These are phyloP conservation scores for Fusarium verrucosum DNA, from an alignment of 2,329 filamentous ascomycete genomes.

Conservation along the genomic window DNA sequence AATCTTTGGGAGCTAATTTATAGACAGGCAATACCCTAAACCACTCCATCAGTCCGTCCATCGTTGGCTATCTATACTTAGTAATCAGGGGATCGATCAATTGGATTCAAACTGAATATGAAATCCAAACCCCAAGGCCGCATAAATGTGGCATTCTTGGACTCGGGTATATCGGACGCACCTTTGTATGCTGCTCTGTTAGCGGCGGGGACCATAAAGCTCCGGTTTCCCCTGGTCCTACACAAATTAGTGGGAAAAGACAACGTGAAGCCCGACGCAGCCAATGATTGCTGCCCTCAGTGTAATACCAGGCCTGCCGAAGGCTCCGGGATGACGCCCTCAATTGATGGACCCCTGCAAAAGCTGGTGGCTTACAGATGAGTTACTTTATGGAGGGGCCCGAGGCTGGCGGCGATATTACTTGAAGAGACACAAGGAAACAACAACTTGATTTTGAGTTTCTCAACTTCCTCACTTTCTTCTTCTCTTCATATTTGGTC, in stretches of 20 bases:
- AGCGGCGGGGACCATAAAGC: slow-evolving; percentile 32
- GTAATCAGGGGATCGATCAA: background rate
- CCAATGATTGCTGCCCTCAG: slow-evolving; percentile 15
- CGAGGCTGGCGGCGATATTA: slow-evolving; percentile 4
- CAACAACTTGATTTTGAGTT: slow-evolving; percentile 13
- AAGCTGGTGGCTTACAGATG: slow-evolving; percentile 7
- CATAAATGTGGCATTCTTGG: slow-evolving; percentile 21
- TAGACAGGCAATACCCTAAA: background rate
- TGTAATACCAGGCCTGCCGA: slow-evolving; percentile 35
- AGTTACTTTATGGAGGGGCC: background rate
- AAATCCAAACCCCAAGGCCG: background rate
- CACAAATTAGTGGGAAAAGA: slow-evolving; percentile 15
- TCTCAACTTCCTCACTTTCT: slow-evolving; percentile 12
- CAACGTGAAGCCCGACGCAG: background rate
- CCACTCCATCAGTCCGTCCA: background rate
- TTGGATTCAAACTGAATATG: background rate
- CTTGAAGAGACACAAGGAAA: slow-evolving; percentile 13
- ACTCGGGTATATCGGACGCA: slow-evolving; percentile 25
- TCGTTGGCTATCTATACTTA: background rate
- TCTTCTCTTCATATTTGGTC: background rate
- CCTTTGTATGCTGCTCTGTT: slow-evolving; percentile 24
- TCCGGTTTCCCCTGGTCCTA: slow-evolving; percentile 6
- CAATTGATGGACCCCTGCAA: slow-evolving; percentile 12
- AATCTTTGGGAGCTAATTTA: background rate
- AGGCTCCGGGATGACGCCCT: slow-evolving; percentile 35